Conservation (phyloP, 164 flowering plant genomes). For the Vitis rupestris region DNA sequence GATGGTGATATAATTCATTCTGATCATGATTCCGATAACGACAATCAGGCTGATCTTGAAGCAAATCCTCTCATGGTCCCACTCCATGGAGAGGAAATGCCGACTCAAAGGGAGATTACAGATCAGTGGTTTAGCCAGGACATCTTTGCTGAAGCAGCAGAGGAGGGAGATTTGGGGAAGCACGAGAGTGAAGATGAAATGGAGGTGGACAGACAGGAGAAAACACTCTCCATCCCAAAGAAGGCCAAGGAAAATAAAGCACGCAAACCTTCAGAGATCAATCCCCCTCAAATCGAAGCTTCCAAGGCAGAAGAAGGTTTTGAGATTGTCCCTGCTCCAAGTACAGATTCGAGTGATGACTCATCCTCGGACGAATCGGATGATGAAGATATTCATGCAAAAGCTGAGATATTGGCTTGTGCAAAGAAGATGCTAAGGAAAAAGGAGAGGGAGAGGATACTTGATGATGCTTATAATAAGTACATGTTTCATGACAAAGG, state of each 20-base stretch:
- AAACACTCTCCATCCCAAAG: slow-evolving; percentile 18
- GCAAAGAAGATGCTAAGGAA: slow-evolving; percentile 91
- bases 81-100: slow-evolving; percentile 48
- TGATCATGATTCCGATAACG: slow-evolving; percentile 68
- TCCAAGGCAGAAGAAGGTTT: slow-evolving; percentile 54
- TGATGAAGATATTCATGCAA: slow-evolving; percentile 51
- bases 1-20: slow-evolving; percentile 37
- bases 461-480: slow-evolving; percentile 86
- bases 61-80: slow-evolving; percentile 84
- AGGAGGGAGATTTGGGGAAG: slow-evolving; percentile 43
- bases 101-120: slow-evolving; percentile 65
- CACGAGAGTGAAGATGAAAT: slow-evolving; percentile 69
- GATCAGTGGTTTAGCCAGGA: slow-evolving; percentile 89
- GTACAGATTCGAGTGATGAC: slow-evolving; percentile 73
- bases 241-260: slow-evolving; percentile 23
- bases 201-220: slow-evolving; percentile 36
- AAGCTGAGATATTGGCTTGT: slow-evolving; percentile 77
- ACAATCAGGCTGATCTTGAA: slow-evolving; percentile 46
- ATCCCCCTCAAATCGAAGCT: slow-evolving; percentile 8
- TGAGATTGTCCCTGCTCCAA: slow-evolving; percentile 87
- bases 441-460: slow-evolving; percentile 72
- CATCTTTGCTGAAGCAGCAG: slow-evolving; percentile 68
- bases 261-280: slow-evolving; percentile 7
- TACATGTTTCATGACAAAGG: slow-evolving; percentile 86
- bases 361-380: slow-evolving; percentile 74